Conservation (phyloP, 2,329 filamentous ascomycete genomes). For the Cladosporium phlei region DNA sequence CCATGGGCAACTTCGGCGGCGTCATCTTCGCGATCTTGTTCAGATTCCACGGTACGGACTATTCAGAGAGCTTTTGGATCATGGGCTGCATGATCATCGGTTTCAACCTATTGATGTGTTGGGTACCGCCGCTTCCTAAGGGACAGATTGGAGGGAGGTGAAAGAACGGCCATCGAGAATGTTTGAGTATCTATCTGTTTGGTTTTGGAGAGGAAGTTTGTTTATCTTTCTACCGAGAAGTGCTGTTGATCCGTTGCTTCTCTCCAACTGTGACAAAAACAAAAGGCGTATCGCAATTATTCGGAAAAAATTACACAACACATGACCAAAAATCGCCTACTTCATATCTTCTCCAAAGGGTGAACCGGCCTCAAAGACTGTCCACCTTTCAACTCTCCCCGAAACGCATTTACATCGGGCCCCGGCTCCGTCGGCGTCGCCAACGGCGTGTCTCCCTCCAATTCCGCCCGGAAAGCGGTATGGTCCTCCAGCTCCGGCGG, state of each 20-base stretch:
- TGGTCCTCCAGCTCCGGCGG: constrained; percentile 5
- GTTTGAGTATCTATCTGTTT: no score
- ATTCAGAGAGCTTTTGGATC: constrained; percentile 62
- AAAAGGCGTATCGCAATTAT: no score
- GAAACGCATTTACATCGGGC: background rate
- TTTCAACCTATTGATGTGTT: constrained; percentile 59
- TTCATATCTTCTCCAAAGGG: no score
- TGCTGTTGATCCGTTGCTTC: no score
- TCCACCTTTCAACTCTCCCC: no score
- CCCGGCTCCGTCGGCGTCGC: background rate
- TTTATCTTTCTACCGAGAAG: no score
- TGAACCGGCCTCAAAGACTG: no score
- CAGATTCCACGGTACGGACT: constrained; percentile 64
- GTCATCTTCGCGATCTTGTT: constrained; percentile 76
- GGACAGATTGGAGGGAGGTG: constrained; percentile 43
- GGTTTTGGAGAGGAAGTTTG: no score
- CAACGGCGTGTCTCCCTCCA: background rate
- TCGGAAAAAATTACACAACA: no score
- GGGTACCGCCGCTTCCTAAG: constrained; percentile 54
- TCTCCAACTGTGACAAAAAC: no score
- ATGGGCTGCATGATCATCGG: constrained; percentile 68
- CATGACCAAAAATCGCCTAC: no score
- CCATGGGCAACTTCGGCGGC: constrained; percentile 65
- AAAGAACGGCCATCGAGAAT: no score
- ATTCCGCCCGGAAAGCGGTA: background rate